Evolutionary conservation across 306 rosid species (phyloP).

Genomic region (Lupinus albus): DNA sequence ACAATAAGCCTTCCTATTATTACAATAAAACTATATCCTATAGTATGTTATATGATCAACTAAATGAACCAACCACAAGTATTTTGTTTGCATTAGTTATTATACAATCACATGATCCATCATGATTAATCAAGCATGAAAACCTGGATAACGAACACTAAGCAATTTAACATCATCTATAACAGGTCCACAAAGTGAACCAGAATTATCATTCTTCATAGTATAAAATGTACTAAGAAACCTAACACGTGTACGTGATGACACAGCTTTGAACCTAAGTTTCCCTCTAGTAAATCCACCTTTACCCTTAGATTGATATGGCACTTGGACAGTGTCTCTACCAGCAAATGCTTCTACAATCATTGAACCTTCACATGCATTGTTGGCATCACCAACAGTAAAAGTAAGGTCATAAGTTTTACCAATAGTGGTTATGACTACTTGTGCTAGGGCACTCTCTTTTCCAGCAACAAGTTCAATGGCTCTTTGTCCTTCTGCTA

Average conservation of each 20-base stretch:
- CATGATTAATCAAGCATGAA: slow-evolving; percentile 16
- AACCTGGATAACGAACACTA: slow-evolving; percentile 44
- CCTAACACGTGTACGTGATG: slow-evolving; percentile 47
- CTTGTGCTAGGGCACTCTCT: slow-evolving; percentile 65
- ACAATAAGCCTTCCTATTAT: slow-evolving; percentile 24
- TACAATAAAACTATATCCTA: slow-evolving; percentile 25
- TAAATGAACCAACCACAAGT: slow-evolving; percentile 2
- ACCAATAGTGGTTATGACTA: slow-evolving; percentile 45
- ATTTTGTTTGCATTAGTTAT: neutral
- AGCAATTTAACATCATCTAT: slow-evolving; percentile 61
- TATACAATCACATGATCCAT: neutral
- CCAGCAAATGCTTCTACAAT: slow-evolving; percentile 61
- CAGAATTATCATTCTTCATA: slow-evolving; percentile 58
- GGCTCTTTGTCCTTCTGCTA: slow-evolving; percentile 59
- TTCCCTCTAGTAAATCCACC: slow-evolving; percentile 54
- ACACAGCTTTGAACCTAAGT: slow-evolving; percentile 55
- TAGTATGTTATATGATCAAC: slow-evolving; percentile 5
- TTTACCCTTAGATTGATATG: slow-evolving; percentile 54
- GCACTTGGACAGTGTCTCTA: slow-evolving; percentile 42
- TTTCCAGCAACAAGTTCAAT: slow-evolving; percentile 64
- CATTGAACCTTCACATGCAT: slow-evolving; percentile 58
- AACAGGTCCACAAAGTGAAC: slow-evolving; percentile 72
- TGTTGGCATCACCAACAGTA: slow-evolving; percentile 59
- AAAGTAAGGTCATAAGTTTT: slow-evolving; percentile 55
- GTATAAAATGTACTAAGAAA: slow-evolving; percentile 61